Conservation (phyloP, 305 asterid genomes). For the Solanum aculeatissimum region DNA sequence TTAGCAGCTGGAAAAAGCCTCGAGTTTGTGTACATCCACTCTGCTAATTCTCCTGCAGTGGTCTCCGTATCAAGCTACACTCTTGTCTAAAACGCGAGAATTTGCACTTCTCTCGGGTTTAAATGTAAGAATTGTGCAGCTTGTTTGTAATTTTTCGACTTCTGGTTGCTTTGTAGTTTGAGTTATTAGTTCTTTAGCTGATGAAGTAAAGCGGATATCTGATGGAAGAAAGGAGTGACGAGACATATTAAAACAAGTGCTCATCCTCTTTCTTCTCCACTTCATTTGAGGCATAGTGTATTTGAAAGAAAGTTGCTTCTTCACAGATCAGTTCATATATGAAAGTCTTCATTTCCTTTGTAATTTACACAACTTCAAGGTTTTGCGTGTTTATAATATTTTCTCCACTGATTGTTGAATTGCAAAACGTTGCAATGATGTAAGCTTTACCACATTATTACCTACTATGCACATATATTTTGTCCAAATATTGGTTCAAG, state of each 20-base stretch:
- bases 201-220: slow-evolving; percentile 26
- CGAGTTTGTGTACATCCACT: slow-evolving; percentile 84
- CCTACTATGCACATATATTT: slow-evolving; percentile 6
- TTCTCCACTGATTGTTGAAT: slow-evolving; percentile 1
- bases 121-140: slow-evolving; percentile 54
- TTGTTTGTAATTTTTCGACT: slow-evolving; percentile 18
- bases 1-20: slow-evolving; percentile 74
- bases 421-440: slow-evolving; percentile 29
- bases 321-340: not conserved
- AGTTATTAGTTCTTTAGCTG: slow-evolving; percentile 23
- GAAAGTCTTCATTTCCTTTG: slow-evolving; percentile 1
- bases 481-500: not conserved
- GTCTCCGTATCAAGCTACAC: slow-evolving; percentile 70
- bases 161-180: slow-evolving; percentile 35
- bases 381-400: slow-evolving; percentile 2
- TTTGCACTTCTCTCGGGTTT: slow-evolving; percentile 9
- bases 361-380: not conserved
- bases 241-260: slow-evolving; percentile 63
- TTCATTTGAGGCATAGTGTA: slow-evolving; percentile 20
- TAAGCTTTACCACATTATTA: slow-evolving; percentile 31
- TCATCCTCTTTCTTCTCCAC: slow-evolving; percentile 94
- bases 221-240: slow-evolving; percentile 88
- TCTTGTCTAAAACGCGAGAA: slow-evolving; percentile 28
- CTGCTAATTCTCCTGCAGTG: slow-evolving; percentile 59
- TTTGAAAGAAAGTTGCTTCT: slow-evolving; percentile 29